These are phyloP conservation scores for Chrysanthemum lavandulifolium DNA, from an alignment of 129 eudicot genomes.

Conservation along the genomic window DNA sequence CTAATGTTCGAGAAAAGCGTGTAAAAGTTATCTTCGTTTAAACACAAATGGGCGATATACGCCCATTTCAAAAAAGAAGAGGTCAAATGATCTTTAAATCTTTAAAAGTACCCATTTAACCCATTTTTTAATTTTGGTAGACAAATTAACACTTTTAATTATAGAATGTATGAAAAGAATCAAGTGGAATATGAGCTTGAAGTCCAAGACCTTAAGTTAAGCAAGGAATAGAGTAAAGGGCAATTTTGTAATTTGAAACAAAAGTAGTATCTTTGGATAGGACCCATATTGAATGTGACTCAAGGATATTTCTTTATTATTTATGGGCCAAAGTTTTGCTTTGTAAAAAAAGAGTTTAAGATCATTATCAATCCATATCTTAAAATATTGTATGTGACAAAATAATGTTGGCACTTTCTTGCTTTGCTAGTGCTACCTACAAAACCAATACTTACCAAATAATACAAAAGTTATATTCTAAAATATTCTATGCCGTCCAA, in stretches of 20 bases:
- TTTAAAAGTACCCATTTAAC: too few relatives aligned
- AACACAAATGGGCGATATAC: too few relatives aligned
- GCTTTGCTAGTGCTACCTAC: conserved; percentile 23
- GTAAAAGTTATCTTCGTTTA: too few relatives aligned
- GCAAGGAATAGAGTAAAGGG: conserved; percentile 46
- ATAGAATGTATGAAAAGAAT: neutral
- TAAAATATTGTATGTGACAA: conserved; percentile 12
- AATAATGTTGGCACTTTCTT: conserved; percentile 21
- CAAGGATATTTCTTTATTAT: conserved; percentile 31
- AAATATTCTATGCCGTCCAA: neutral
- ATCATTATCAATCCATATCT: conserved; percentile 17
- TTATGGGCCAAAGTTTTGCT: conserved; percentile 33
- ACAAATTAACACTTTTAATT: too few relatives aligned
- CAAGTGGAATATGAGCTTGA: conserved; percentile 18
- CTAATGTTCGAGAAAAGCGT: too few relatives aligned
- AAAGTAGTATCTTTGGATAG: conserved; percentile 31
- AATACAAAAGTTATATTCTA: conserved; percentile 29
- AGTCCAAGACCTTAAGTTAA: conserved; percentile 40
- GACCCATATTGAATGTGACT: conserved; percentile 24
- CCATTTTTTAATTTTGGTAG: too few relatives aligned
- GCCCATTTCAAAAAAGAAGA: too few relatives aligned
- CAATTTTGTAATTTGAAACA: conserved; percentile 17
- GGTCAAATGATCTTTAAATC: too few relatives aligned
- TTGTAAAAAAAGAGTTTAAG: conserved; percentile 8
- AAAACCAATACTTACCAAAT: conserved; percentile 25